Conservation (phyloP, 805 yeast genomes). For the Candida yuanshanica region DNA sequence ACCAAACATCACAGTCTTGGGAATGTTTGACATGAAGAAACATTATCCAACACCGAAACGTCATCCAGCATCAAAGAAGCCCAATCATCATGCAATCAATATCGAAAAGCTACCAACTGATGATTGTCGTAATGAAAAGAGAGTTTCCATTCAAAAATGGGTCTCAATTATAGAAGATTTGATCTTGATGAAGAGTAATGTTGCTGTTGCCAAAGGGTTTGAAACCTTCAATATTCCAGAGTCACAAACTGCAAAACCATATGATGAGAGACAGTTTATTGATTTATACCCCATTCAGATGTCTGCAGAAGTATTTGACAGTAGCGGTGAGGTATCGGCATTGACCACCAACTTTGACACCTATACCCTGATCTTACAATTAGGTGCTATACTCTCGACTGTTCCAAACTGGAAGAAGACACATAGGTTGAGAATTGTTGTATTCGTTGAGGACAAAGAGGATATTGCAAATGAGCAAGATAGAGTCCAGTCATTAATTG, state of each 20-base stretch:
- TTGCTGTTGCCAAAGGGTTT: constrained; percentile 92
- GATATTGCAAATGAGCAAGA: constrained; percentile 68
- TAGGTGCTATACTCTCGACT: constrained; percentile 89
- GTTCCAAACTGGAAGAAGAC: constrained; percentile 89
- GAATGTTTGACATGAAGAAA: constrained; percentile 66
- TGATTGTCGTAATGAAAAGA: constrained; percentile 61
- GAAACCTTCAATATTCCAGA: constrained; percentile 60
- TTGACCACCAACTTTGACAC: constrained; percentile 92
- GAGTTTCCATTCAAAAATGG: constrained; percentile 76
- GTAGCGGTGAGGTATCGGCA: constrained; percentile 58
- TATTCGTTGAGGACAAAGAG: constrained; percentile 72
- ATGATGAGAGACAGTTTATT: constrained; percentile 46
- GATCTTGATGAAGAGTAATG: constrained; percentile 80
- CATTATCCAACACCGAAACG: constrained; percentile 20
- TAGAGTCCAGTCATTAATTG: constrained; percentile 58
- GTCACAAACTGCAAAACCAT: constrained; percentile 25
- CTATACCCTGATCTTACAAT: constrained; percentile 84
- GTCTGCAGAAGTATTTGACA: constrained; percentile 73
- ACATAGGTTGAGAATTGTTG: constrained; percentile 73
- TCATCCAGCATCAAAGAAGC: constrained; percentile 2
- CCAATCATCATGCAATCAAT: constrained; percentile 22
- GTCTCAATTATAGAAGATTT: constrained; percentile 89
- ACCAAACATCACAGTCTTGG: constrained; percentile 90
- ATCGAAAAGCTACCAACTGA: constrained; percentile 71
- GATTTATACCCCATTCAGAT: constrained; percentile 96